Evolutionary conservation across 225 moss, liverwort and hornwort genomes (phyloP), one percentile per base, ranked within the genome.

Genomic region (Ulota crispa): DNA sequence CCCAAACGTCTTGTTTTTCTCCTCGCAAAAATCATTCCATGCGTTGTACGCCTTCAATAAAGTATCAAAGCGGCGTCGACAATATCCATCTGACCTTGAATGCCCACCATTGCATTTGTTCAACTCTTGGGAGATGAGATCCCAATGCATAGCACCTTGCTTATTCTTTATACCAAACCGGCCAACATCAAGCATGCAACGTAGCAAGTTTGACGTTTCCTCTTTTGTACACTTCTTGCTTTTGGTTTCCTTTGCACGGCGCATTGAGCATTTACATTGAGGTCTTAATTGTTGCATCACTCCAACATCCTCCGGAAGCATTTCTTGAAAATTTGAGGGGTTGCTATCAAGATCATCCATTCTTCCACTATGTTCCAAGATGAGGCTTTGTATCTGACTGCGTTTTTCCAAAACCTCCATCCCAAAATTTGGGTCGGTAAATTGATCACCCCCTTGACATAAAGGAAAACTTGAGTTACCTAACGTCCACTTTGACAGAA

Each of bases 331-430:
- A 0, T 24, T 0, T 0, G 9, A 43, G 4, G 15, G 2, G 2
- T 5, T 31, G 3, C 0, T 12, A 43, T 2, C 4, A 4, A 4
- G 0, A 1, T 4, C 32, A 50, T 41, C 0, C 2, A 0, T 5
- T 1, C 0, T 1, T 64, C 18, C 3, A 54, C 30, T 0, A 0
- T 32, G 8, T 0, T 23, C 0, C 1, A 3, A 0, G 0, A 45
- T 32, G 10, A 72, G 20, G 0, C 1, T 0, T 2, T 0, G 26
- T 2, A 78, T 73, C 11, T 0, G 0, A 13, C 0, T 3, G 0
- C 72, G 64, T 6, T 78, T 78, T 0, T 2, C 0, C 0, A 0
- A 31, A 32, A 65, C 32, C 1, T 65, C 45, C 14, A 2, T 1
- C 0, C 0, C 7, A 10, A 72, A 71, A 0, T 21, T 0, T 4